phyloP scores from a whole-genome alignment of 2,329 filamentous ascomycete genomes.

The Talaromyces atroroseus region DNA sequence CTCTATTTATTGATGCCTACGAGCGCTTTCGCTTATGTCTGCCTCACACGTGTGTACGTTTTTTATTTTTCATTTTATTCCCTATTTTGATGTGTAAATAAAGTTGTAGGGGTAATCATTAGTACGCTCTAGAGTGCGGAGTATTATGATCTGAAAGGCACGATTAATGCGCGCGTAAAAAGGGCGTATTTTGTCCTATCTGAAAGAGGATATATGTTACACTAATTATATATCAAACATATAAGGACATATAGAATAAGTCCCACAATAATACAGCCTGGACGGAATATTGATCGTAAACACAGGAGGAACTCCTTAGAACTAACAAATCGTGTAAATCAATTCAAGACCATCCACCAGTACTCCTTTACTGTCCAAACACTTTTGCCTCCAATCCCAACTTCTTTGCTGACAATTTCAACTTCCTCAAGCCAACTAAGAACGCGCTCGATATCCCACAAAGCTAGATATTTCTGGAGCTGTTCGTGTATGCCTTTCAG shows the following conservation, averaged over 20 bases:
- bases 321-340: neutral
- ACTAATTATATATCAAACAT: neutral
- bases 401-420: constrained; percentile 19
- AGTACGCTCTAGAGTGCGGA: too few species aligned
- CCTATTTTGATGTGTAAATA: neutral
- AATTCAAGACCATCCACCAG: constrained; percentile 38
- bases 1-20: neutral
- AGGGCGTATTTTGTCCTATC: neutral
- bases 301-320: too few species aligned
- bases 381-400: constrained; percentile 25
- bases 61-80: too few species aligned
- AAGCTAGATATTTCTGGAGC: constrained; percentile 34
- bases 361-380: constrained; percentile 27
- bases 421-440: constrained; percentile 37
- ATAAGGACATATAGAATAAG: neutral
- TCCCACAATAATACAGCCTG: neutral
- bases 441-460: constrained; percentile 39
- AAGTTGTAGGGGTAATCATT: neutral
- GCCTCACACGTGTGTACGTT: too few species aligned
- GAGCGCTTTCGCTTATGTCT: neutral
- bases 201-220: neutral
- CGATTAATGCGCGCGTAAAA: too few species aligned
- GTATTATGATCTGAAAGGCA: too few species aligned
- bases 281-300: neutral
- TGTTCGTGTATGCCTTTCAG: constrained; percentile 30